Conservation (phyloP, 2,329 filamentous ascomycete species). For the Penicillium sp. region DNA sequence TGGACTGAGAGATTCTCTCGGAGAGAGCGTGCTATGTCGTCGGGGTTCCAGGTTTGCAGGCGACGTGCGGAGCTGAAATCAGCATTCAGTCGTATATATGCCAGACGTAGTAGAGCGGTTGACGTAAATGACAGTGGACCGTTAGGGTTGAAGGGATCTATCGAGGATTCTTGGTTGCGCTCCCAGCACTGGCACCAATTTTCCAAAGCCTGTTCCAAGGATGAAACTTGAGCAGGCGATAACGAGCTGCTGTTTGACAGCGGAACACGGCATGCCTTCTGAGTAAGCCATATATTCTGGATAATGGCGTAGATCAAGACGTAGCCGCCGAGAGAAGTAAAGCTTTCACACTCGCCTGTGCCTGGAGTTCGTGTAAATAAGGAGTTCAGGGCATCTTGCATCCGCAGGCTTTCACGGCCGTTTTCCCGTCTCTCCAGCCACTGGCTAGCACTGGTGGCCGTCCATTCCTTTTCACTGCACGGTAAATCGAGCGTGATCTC, state of each 20-base stretch:
- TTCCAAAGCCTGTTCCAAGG: slow-evolving; percentile 39
- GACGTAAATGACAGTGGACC: slow-evolving; percentile 42
- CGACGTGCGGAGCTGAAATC: slow-evolving; percentile 40
- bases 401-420: slow-evolving; percentile 30
- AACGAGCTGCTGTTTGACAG: slow-evolving; percentile 28
- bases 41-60: slow-evolving; percentile 38
- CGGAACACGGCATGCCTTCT: slow-evolving; percentile 36
- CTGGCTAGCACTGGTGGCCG: slow-evolving; percentile 27
- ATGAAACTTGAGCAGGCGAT: slow-evolving; percentile 30
- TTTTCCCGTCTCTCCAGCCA: slow-evolving; percentile 34
- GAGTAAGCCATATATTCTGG: slow-evolving; percentile 41
- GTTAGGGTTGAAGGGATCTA: slow-evolving; percentile 40
- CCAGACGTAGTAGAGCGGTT: slow-evolving; percentile 37
- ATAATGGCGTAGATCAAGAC: slow-evolving; percentile 40
- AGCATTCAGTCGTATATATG: slow-evolving; percentile 41
- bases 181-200: slow-evolving; percentile 44
- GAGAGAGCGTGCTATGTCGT: slow-evolving; percentile 37
- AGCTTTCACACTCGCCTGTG: slow-evolving; percentile 28
- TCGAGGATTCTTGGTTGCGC: slow-evolving; percentile 40
- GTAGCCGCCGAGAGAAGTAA: slow-evolving; percentile 39
- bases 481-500: slow-evolving; percentile 38
- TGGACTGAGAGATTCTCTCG: slow-evolving; percentile 45
- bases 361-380: slow-evolving; percentile 28
- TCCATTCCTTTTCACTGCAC: slow-evolving; percentile 40
- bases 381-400: slow-evolving; percentile 34